Base-by-base conservation (phyloP, 192 early-diverging fungal species). In the Spinellus fusiger region DNA sequence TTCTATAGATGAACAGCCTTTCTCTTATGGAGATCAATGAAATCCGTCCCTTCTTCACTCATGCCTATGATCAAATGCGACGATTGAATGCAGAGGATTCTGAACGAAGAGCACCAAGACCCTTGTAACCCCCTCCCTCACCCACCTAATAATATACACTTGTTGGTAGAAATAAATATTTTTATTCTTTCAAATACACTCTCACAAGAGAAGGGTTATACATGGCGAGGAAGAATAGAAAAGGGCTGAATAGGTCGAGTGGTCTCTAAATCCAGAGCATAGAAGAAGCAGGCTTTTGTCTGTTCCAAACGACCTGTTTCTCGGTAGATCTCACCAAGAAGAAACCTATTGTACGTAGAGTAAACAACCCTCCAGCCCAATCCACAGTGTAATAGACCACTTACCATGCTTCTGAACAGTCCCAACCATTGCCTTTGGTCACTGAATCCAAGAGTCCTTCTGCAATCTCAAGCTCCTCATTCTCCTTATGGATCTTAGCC, bases 21-120 rank as follows among this genome's bases (percentile, higher is more conserved):
- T 81, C 89, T 25, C 73, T 84, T 22, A 87, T 90, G 71, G 94
- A 97, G 62, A 85, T 97, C 59, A 94, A 95, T 47, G 91, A 93
- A 72, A 92, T 97, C 58, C 81, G 93, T n/a, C 93, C 93, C 0
- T 84, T 97, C 60, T 95, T 97, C 72, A 69, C 81, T 7, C 77
- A 75, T 22, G 90, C 93, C 16, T 94, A 89, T 68, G 84, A 92
- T 56, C 78, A 87, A 54, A 74, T 89, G 56, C 64, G 76, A 18
- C 80, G 77, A 57, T 55, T 88, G n/a, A 38, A 60, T 25, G 13
- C 40, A 33, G 37, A 58, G 34, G 56, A 26, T 22, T 16, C 28
- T 16, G 22, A 37, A n/a, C 26, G n/a, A 34, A 35, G 48, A 61
- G 59, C 31, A 49, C n/a, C n/a, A n/a, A n/a, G n/a, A n/a, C n/a